Evolutionary conservation across 257 asterid genomes (phyloP), one percentile per base, ranked within the genome.

Genomic region (Sherardia arvensis): DNA sequence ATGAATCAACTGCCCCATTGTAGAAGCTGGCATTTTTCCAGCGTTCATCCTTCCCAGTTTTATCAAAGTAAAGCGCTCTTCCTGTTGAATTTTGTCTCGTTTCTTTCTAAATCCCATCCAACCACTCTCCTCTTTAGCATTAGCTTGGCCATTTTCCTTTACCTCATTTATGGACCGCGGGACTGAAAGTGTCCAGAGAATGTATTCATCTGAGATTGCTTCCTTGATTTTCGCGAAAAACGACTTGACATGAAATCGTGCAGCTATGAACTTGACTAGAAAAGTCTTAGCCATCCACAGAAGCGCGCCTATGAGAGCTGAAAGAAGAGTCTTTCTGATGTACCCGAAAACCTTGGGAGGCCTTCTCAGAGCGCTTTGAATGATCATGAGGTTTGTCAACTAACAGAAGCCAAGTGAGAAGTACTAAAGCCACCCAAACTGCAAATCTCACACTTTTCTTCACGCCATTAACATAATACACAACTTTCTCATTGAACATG

Each of bases 361-460:
- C 33, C 51, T 64, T 30, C 7, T 7, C 43, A 0, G 71, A 58
- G 51, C 68, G 11, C 22, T 64, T 25, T 1, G n/a, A n/a, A n/a
- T n/a, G n/a, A n/a, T 4, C 47, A 14, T 0, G 10, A 4, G 22
- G 27, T 27, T 40, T 34, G 9, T 70, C 54, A 21, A 69, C 40
- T 43, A 74, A 47, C 49, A 65, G 40, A 53, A 29, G 22, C 71
- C 68, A 69, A 40, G 71, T 64, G 28, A 47, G 6, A 30, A 75
- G 73, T 40, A 75, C 72, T 29, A 67, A 66, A 18, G 61, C 45
- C 30, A 75, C 10, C 79, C 79, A 75, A 45, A 75, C 59, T 12
- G 61, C 65, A 1, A 69, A 59, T 12, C 65, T 40, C 22, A 74
- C 78, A 25, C 71, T 68, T n/a, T 54, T 54, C 40, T 68, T 75